Percentiles rank a stretch among this genome's conserved stretches.
phyloP scores from a whole-genome alignment of 768 basidiomycete species.

The Leucosporidium creatinivorum region DNA sequence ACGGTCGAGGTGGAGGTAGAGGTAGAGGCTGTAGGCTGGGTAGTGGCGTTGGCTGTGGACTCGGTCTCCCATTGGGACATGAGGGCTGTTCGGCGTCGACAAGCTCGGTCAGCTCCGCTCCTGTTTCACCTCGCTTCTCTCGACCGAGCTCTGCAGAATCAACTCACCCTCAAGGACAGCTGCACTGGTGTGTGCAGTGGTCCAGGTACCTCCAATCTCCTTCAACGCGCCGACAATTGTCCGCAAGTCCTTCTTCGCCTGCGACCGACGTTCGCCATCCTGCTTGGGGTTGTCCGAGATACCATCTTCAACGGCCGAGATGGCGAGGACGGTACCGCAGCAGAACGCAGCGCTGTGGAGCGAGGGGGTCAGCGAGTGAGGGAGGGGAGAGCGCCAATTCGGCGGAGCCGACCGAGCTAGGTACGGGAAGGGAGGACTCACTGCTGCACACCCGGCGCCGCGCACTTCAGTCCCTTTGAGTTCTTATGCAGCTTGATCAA shows the following conservation, averaged over 20 bases:
- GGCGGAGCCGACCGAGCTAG: no score
- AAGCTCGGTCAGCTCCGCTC: no score
- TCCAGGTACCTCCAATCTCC: slow-evolving; percentile 26
- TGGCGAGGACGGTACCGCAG: slow-evolving; percentile 25
- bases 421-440: not conserved
- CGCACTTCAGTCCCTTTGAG: slow-evolving; percentile 2
- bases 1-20: no score
- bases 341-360: slow-evolving; percentile 10
- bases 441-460: slow-evolving; percentile 21
- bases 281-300: slow-evolving; percentile 10
- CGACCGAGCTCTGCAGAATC: no score
- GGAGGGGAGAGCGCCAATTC: not conserved
- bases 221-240: slow-evolving; percentile 14
- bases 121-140: no score
- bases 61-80: no score
- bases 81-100: no score
- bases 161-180: slow-evolving; percentile 18
- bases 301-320: slow-evolving; percentile 23
- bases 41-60: no score
- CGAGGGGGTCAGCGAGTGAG: not conserved
- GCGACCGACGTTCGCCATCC: slow-evolving; percentile 10
- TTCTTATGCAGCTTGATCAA: slow-evolving; percentile 23
- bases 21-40: no score
- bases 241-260: slow-evolving; percentile 23
- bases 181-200: slow-evolving; percentile 24